These are phyloP conservation scores for Verticillium zaregamsianum DNA, from an alignment of 2,329 filamentous ascomycete genomes.

Conservation along the genomic window DNA sequence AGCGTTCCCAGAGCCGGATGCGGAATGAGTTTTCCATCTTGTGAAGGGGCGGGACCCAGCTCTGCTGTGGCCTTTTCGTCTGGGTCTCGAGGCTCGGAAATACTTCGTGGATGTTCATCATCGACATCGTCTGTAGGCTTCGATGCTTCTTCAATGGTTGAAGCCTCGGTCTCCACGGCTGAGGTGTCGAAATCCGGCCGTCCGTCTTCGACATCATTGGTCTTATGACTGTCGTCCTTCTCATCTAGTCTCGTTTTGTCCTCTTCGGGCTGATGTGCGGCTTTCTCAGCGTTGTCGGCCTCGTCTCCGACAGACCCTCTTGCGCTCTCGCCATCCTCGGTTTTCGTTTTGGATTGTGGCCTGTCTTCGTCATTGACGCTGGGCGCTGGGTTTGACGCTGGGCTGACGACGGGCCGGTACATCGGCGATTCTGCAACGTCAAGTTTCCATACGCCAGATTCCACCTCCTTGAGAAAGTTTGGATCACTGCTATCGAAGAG, in stretches of 20 bases:
- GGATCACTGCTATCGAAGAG: background rate
- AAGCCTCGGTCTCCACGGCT: background rate
- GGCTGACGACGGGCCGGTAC: background rate
- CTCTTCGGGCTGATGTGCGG: no score
- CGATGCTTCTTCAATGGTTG: background rate
- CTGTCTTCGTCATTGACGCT: no score
- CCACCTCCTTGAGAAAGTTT: background rate
- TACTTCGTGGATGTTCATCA: background rate
- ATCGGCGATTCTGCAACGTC: background rate
- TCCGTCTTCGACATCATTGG: background rate
- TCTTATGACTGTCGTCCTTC: background rate
- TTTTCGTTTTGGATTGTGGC: no score
- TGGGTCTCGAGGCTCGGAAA: background rate
- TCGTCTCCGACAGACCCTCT: no score
- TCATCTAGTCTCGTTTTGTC: no score
- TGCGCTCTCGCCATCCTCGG: no score
- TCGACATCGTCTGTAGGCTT: background rate
- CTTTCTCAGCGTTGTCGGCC: no score
- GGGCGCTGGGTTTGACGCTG: no score
- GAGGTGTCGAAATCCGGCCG: background rate
- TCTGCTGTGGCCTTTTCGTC: background rate
- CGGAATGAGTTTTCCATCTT: background rate
- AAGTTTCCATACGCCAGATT: background rate
- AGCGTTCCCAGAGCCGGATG: background rate
- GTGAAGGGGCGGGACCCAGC: background rate